These are phyloP conservation scores for Eucalyptus sp. DNA, from an alignment of 345 rosid genomes.

Conservation along the genomic window DNA sequence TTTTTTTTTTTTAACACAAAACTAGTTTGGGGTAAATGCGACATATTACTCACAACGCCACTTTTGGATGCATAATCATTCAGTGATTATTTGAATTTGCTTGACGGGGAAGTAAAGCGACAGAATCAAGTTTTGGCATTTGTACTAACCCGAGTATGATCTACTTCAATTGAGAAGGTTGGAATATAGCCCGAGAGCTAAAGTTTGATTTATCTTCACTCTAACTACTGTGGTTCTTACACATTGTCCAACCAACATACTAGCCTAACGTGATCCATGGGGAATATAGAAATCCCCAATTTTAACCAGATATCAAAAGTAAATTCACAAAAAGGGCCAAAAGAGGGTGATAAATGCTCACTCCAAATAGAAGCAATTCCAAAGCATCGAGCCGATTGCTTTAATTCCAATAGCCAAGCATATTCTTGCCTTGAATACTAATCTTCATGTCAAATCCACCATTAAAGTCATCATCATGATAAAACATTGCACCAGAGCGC, in stretches of 20 bases:
- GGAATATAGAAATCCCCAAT: too few relatives aligned
- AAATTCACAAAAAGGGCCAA: not conserved
- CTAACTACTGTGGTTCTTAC: not conserved
- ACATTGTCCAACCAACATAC: not conserved
- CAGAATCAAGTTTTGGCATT: fast-evolving
- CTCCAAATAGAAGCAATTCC: not conserved
- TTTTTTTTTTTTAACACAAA: not conserved
- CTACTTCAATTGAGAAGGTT: not conserved
- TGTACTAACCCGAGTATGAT: not conserved
- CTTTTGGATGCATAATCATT: not conserved
- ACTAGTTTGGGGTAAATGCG: not conserved
- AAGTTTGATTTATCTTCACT: not conserved
- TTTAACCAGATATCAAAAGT: not conserved
- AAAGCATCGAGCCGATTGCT: not conserved
- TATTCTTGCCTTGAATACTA: not conserved
- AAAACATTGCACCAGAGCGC: not conserved
- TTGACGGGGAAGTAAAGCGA: fast-evolving
- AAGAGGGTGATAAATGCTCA: not conserved
- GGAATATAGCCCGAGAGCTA: fast-evolving
- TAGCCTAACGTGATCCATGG: too few relatives aligned
- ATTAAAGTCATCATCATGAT: not conserved
- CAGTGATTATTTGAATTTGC: not conserved
- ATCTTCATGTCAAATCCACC: not conserved
- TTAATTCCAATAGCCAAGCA: not conserved
- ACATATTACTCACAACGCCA: fast-evolving